Percentiles rank a stretch among this genome's conserved stretches.
These are phyloP conservation scores for Kuraishia molischiana DNA, from an alignment of 805 yeast genomes.

Conservation along the genomic window DNA sequence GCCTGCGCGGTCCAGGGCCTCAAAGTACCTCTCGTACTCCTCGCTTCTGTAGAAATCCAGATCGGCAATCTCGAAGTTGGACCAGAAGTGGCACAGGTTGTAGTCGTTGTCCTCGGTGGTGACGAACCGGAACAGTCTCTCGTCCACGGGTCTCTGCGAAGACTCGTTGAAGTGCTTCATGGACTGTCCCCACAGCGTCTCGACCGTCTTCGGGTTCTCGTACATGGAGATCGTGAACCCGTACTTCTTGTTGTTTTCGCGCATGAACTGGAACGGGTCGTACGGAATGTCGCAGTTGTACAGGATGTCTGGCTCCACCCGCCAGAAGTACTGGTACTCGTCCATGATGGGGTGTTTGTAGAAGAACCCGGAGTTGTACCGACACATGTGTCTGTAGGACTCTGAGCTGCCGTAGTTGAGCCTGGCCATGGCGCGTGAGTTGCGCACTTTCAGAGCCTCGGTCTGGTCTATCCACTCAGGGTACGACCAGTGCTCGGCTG, in stretches of 20 bases:
- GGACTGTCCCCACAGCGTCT: conserved; percentile 38
- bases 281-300: conserved; percentile 41
- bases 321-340: conserved; percentile 45
- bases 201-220: conserved; percentile 36
- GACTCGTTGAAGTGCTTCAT: conserved; percentile 27
- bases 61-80: conserved; percentile 58
- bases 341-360: conserved; percentile 34
- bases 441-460: conserved; percentile 19
- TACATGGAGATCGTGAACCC: conserved; percentile 41
- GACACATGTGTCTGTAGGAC: conserved; percentile 63
- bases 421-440: conserved; percentile 14
- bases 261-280: conserved; percentile 40
- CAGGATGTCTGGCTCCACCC: conserved; percentile 44
- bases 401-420: conserved; percentile 51
- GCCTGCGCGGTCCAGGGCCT: conserved; percentile 47
- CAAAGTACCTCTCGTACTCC: conserved; percentile 44
- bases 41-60: conserved; percentile 49
- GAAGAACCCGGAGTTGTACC: conserved; percentile 41
- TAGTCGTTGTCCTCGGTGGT: conserved; percentile 34
- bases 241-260: conserved; percentile 33
- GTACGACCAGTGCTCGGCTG: conserved; percentile 34
- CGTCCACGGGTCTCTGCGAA: conserved; percentile 25
- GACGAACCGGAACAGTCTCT: conserved; percentile 30
- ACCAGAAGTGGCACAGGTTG: conserved; percentile 53
- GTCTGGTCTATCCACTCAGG: conserved; percentile 31